Base-by-base conservation (phyloP, 306 rosid species). In the Adenanthera pavonina region DNA sequence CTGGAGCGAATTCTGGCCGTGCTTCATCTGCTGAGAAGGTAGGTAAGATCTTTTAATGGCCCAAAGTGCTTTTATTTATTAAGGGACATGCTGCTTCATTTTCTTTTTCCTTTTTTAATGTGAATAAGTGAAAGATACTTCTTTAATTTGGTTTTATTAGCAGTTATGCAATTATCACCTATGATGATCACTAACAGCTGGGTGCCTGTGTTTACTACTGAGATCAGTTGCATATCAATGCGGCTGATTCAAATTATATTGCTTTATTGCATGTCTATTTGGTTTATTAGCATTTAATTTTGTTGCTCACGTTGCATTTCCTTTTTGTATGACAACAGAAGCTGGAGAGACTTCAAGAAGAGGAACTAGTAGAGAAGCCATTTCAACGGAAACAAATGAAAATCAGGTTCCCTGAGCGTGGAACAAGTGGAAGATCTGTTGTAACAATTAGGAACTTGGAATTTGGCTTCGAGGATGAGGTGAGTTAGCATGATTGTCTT, bases 1-100 rank as follows among this genome's bases (percentile, higher is more conserved):
- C 99, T 67, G 99, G 99, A 72, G 97, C 91, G 68, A 95, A 92
- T 88, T 93, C 99, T 5, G 98, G 99, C 14, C 93, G 99, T 81
- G 99, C 99, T 69, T 93, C 99, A 67, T 36, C 99, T 62, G 99
- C 99, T 48, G 99, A 86, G 84, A 95, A 93, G 98, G 99, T 95
- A 89, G 17, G 44, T 67, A 40, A 77, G 51, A 25, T 54, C 78
- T 54, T 53, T 30, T n/a, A 17, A 64, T 72, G 46, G 59, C 15
- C 19, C 38, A 10, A 15, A n/a, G 25, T 25, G 49, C n/a, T n/a
- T n/a, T n/a, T n/a, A n/a, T n/a, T n/a, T n/a, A n/a, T n/a, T n/a
- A n/a, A n/a, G n/a, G n/a, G n/a, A n/a, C n/a, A n/a, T n/a, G n/a
- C n/a, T n/a, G n/a, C n/a, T n/a, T n/a, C n/a, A n/a, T n/a, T n/a